Evolutionary conservation across 106 monocot genomes (phyloP).

Genomic region (Triglochin maritima): DNA sequence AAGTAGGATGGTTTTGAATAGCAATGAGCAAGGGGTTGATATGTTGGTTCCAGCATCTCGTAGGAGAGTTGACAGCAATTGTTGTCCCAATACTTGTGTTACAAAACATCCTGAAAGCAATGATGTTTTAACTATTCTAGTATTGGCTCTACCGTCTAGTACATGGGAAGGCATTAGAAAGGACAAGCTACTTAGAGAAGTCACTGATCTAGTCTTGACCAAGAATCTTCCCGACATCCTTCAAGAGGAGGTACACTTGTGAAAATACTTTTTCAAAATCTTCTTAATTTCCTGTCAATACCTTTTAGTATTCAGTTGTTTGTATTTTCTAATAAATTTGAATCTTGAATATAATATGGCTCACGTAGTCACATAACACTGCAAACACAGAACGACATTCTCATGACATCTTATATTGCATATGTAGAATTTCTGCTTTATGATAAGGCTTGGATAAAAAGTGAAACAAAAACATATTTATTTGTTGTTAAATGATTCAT

Average conservation of each 20-base stretch:
- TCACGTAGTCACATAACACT: not conserved
- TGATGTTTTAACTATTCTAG: constrained; percentile 68
- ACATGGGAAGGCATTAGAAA: constrained; percentile 62
- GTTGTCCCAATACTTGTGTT: constrained; percentile 14
- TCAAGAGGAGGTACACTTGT: constrained; percentile 53
- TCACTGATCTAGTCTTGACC: constrained; percentile 41
- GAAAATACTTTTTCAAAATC: not conserved
- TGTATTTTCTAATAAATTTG: too few relatives aligned
- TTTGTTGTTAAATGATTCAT: too few relatives aligned
- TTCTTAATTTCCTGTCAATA: not conserved
- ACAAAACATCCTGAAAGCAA: constrained; percentile 41
- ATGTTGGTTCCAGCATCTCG: constrained; percentile 54
- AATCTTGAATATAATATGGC: not conserved
- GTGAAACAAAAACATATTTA: too few relatives aligned
- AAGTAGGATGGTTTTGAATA: constrained; percentile 44
- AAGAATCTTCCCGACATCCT: constrained; percentile 64
- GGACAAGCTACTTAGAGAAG: constrained; percentile 41
- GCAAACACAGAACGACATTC: not conserved
- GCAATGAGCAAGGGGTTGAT: constrained; percentile 64
- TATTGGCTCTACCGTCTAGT: constrained; percentile 51
- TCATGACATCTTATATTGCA: not conserved
- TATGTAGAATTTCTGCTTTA: not conserved
- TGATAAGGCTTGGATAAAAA: too few relatives aligned
- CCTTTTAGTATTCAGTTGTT: not conserved
- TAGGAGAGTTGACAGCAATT: constrained; percentile 10